Evolutionary conservation across 129 eudicot genomes (phyloP).

Genomic region (Silybum marianum): DNA sequence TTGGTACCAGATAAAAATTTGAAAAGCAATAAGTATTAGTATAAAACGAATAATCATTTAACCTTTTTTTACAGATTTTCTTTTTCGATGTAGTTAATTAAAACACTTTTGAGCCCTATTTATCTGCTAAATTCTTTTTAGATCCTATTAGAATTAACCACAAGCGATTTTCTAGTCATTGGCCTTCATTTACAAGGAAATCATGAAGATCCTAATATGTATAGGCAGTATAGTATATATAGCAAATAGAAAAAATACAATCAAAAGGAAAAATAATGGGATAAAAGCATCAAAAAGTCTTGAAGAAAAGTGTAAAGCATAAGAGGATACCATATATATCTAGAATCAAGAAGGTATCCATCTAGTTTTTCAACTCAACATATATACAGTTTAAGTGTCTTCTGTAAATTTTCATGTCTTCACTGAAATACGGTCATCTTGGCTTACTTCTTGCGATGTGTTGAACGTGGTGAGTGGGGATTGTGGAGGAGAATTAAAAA

Average conservation of each 20-base stretch:
- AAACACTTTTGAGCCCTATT: too few relatives aligned
- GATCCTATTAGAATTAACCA: too few relatives aligned
- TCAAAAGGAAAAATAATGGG: not conserved
- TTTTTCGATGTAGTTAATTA: too few relatives aligned
- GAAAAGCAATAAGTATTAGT: too few relatives aligned
- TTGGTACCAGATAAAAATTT: too few relatives aligned
- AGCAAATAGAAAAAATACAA: not conserved
- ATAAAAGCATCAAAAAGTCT: not conserved
- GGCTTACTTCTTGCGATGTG: not conserved
- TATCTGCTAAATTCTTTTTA: too few relatives aligned
- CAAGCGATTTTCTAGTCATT: too few relatives aligned
- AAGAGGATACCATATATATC: not conserved
- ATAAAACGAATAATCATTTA: too few relatives aligned
- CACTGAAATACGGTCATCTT: not conserved
- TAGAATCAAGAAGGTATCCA: not conserved
- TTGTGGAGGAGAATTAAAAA: conserved; percentile 20
- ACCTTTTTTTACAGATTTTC: too few relatives aligned
- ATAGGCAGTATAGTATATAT: not conserved
- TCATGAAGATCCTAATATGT: not conserved
- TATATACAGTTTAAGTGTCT: not conserved
- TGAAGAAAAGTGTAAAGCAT: not conserved
- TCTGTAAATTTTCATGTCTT: not conserved
- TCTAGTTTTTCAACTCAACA: not conserved
- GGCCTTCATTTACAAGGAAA: too few relatives aligned
- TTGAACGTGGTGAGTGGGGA: not conserved